A percentile compares a stretch with the other conserved stretches of the same genome.
These are phyloP conservation scores for Mycena vulgaris DNA, from an alignment of 768 basidiomycete genomes.

Conservation along the genomic window DNA sequence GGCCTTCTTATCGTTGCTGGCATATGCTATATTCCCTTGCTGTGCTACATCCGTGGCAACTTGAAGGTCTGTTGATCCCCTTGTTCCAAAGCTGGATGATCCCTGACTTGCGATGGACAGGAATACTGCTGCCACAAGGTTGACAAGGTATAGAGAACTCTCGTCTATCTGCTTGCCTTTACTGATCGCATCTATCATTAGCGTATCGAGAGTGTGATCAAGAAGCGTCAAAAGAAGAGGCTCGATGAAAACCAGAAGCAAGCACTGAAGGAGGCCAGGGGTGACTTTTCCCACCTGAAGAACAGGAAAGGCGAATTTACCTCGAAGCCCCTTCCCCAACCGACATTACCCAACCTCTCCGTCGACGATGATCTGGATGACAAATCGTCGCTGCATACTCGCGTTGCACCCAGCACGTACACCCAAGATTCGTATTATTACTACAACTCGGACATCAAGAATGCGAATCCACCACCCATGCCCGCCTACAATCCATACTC, in stretches of 20 bases:
- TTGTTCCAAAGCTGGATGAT: background rate
- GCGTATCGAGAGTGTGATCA: constrained; percentile 96
- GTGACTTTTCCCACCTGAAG: constrained; percentile 92
- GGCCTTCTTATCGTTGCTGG: constrained; percentile 88
- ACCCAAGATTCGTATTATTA: constrained; percentile 69
- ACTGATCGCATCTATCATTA: constrained; percentile 48
- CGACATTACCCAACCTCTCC: constrained; percentile 94
- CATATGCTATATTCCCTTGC: constrained; percentile 92
- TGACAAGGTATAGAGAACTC: constrained; percentile 78
- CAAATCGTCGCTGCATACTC: constrained; percentile 70
- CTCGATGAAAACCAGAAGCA: constrained; percentile 83
- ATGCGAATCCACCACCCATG: constrained; percentile 77
- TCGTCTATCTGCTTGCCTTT: constrained; percentile 18
- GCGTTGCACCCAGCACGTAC: constrained; percentile 67
- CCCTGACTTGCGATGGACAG: constrained; percentile 51
- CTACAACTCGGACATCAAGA: constrained; percentile 68
- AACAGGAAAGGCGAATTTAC: constrained; percentile 92
- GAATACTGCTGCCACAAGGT: constrained; percentile 99
- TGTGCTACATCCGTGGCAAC: constrained; percentile 97
- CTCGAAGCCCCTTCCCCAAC: constrained; percentile 88
- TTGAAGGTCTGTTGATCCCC: constrained; percentile 75
- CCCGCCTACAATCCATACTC: constrained; percentile 83
- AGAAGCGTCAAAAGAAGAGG: constrained; percentile 90
- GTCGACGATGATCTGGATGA: constrained; percentile 84
- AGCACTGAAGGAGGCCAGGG: constrained; percentile 92